Base-by-base conservation (phyloP, 2,329 filamentous ascomycete genomes). In the Albophoma yamanashiensis region DNA sequence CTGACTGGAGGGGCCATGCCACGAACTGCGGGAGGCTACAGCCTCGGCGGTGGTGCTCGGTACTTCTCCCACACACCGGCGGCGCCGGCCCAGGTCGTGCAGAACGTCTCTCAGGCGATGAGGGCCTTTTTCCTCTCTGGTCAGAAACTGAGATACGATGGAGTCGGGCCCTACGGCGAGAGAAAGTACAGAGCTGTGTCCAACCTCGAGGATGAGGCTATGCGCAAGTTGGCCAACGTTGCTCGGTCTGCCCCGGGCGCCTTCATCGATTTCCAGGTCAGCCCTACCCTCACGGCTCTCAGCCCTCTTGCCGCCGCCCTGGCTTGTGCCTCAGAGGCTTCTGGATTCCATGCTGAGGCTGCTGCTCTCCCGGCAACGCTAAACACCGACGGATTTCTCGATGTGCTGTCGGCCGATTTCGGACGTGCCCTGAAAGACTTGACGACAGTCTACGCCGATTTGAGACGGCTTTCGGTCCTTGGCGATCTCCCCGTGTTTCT, bases 81-180 rank as follows among this genome's bases (percentile, higher is more conserved):
- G 12, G 85, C 88, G 9, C 92, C 91, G 45, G 91, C 92, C 1
- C 91, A 97, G 72, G 91, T 97, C 55, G 84, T 97, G 58, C 89
- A 94, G 73, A 96, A 96, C 74, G 93, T 97, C n/a, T 96, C 91
- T 15, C 87, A 92, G 67, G 94, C 92, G 6, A 87, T 97, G 69
- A 86, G 94, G 59, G 92, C 92, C 15, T 97, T 99, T 75, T 88
- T 91, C 76, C 81, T 96, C n/a, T 92, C 89, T 0, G 94, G 94
- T 0, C 86, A 96, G 69, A 94, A 92, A 72, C 87, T 89, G 12
- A 89, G 89, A 61, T 97, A 92, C 67, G 89, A 96, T 71, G 93
- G 93, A 15, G 73, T 88, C 52, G 86, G 87, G 59, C 74, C 83
- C 20, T 85, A 82, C 14, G 92, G 92, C 53, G 86, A 92, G 74